Conservation (phyloP, 352 stramenopile species). For the Phytophthora brassicae region DNA sequence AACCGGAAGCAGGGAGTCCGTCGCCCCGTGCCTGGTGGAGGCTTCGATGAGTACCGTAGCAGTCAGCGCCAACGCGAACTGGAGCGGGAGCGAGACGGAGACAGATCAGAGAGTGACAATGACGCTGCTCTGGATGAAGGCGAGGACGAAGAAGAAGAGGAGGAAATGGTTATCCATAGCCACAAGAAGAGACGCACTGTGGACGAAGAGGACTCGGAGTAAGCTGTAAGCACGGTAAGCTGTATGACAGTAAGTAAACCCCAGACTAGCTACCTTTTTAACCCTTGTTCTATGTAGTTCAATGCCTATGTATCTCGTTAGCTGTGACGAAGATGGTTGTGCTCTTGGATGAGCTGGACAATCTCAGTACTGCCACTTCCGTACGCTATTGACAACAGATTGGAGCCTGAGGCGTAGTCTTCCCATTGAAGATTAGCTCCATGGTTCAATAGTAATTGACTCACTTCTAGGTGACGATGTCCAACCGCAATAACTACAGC, state of each 20-base stretch:
- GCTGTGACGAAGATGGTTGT: constrained; percentile 10
- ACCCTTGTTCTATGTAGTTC: constrained; percentile 1
- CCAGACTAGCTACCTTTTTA: constrained; percentile 12
- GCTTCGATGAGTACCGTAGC: constrained; percentile 83
- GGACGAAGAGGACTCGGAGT: constrained; percentile 82
- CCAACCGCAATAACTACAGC: constrained; percentile 24
- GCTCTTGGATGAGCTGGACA: constrained; percentile 14
- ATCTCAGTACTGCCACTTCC: constrained; percentile 18
- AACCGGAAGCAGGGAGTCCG: constrained; percentile 36
- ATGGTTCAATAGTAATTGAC: constrained; percentile 20
- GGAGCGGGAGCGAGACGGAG: constrained; percentile 47
- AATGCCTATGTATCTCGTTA: constrained; percentile 4
- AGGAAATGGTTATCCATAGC: constrained; percentile 70
- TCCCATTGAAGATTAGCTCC: constrained; percentile 24
- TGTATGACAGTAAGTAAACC: neutral
- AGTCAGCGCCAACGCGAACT: constrained; percentile 39
- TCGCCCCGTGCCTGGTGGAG: constrained; percentile 55
- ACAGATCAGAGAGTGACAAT: constrained; percentile 77
- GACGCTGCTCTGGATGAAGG: constrained; percentile 47
- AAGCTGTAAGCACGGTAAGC: constrained; percentile 18
- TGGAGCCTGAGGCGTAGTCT: constrained; percentile 25
- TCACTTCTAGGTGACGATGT: constrained; percentile 13
- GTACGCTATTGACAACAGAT: constrained; percentile 20
- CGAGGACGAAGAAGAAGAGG: constrained; percentile 74
- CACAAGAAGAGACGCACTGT: constrained; percentile 84